These are phyloP conservation scores for Solanum raphanifolium DNA, from an alignment of 257 asterid species.

Conservation along the genomic window DNA sequence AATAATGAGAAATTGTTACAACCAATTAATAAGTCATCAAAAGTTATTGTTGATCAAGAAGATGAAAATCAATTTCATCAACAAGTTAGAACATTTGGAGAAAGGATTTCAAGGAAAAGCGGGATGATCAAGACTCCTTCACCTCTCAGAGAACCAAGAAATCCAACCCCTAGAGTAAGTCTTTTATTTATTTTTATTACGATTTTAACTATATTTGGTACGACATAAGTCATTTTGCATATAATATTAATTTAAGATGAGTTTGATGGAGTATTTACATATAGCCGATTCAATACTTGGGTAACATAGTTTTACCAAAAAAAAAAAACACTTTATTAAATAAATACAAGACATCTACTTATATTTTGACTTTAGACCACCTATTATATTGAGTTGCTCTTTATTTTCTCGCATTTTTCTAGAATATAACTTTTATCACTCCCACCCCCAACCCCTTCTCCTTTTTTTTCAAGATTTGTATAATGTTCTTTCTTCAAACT, in stretches of 20 bases:
- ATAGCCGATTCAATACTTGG: neutral
- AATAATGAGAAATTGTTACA: slow-evolving; percentile 14
- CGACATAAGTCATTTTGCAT: neutral
- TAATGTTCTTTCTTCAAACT: neutral
- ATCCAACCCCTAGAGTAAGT: slow-evolving; percentile 63
- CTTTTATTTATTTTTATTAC: neutral
- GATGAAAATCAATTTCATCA: slow-evolving; percentile 19
- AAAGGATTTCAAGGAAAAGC: slow-evolving; percentile 27
- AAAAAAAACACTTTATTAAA: neutral
- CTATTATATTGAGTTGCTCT: neutral
- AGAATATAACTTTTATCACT: neutral
- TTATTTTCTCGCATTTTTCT: neutral
- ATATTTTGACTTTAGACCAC: neutral
- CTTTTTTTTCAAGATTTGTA: neutral
- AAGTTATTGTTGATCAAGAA: slow-evolving; percentile 15
- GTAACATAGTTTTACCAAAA: neutral
- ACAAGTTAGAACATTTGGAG: slow-evolving; percentile 21
- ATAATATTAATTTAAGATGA: neutral
- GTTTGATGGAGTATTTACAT: neutral
- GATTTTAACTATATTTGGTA: neutral
- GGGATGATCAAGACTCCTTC: slow-evolving; percentile 40
- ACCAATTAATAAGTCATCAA: slow-evolving; percentile 13
- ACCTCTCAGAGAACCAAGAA: slow-evolving; percentile 49
- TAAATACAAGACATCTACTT: neutral
- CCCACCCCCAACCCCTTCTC: neutral